Evolutionary conservation across 805 yeast species (phyloP).

Genomic region (Debaryomyces castellii): DNA sequence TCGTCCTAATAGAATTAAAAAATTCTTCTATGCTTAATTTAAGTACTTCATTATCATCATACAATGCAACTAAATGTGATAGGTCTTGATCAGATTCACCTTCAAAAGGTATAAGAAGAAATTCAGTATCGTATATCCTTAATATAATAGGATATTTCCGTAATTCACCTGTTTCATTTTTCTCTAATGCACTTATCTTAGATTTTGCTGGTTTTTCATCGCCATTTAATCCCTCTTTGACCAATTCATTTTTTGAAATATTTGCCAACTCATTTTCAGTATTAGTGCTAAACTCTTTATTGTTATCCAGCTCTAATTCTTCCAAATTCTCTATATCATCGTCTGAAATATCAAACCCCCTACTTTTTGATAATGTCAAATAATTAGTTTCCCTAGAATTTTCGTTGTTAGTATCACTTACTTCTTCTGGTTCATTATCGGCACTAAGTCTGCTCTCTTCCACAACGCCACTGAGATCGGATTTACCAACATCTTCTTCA

Average conservation of each 20-base stretch:
- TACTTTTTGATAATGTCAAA: background rate
- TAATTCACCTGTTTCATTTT: background rate
- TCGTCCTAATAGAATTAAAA: constrained; percentile 22
- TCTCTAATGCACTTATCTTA: background rate
- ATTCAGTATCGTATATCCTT: constrained; percentile 22
- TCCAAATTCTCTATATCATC: constrained; percentile 7
- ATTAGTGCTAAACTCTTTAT: background rate
- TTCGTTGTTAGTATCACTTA: background rate
- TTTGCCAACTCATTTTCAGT: background rate
- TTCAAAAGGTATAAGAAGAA: constrained; percentile 24
- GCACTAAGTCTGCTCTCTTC: background rate
- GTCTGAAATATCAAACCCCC: constrained; percentile 4
- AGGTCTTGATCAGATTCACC: constrained; percentile 7
- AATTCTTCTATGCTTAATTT: constrained; percentile 21
- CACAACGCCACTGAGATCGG: constrained; percentile 25
- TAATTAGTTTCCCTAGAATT: background rate
- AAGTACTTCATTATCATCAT: constrained; percentile 18
- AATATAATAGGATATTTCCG: constrained; percentile 20
- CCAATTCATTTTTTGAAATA: background rate
- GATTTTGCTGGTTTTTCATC: background rate
- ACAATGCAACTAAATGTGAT: constrained; percentile 25
- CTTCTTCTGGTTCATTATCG: constrained; percentile 10
- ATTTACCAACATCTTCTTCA: constrained; percentile 30
- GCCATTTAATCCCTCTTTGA: no score
- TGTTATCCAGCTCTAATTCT: background rate